These are phyloP conservation scores for Botryotinia calthae DNA, from an alignment of 2,329 filamentous ascomycete species.

Conservation along the genomic window DNA sequence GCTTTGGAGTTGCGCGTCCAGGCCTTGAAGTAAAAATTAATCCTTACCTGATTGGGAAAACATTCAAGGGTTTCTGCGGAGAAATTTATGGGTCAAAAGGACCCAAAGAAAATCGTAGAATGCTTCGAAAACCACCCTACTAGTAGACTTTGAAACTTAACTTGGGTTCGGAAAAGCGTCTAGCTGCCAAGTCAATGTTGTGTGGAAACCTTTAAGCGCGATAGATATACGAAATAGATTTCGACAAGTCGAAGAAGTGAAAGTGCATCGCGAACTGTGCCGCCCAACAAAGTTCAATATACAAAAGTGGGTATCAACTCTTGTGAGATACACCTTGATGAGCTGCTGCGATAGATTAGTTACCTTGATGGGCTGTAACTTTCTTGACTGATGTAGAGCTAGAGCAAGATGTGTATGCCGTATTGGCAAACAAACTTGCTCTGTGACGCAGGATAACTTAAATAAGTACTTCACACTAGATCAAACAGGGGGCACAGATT, in stretches of 20 bases:
- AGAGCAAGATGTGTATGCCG: not conserved
- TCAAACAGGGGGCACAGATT: not conserved
- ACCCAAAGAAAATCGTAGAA: not conserved
- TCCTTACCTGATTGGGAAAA: not conserved
- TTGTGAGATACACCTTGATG: not conserved
- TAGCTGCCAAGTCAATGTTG: no score
- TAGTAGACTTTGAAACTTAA: not conserved
- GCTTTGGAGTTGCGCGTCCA: not conserved
- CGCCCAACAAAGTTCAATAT: not conserved
- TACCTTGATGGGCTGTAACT: not conserved
- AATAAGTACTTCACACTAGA: not conserved
- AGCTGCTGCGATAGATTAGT: not conserved
- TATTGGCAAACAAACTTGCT: not conserved
- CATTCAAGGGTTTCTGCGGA: not conserved
- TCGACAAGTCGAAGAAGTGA: not conserved
- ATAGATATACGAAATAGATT: not conserved
- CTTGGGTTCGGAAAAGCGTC: not conserved
- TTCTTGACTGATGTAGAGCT: not conserved
- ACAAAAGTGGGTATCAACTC: not conserved
- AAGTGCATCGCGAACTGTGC: not conserved
- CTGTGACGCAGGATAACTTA: not conserved
- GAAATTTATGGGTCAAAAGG: not conserved
- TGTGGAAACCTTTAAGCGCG: not conserved
- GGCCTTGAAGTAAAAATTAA: not conserved
- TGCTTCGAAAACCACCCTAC: not conserved